Evolutionary conservation across 805 yeast species (phyloP), one percentile per base, ranked within the genome.

Genomic region (Pichia occidentalis): DNA sequence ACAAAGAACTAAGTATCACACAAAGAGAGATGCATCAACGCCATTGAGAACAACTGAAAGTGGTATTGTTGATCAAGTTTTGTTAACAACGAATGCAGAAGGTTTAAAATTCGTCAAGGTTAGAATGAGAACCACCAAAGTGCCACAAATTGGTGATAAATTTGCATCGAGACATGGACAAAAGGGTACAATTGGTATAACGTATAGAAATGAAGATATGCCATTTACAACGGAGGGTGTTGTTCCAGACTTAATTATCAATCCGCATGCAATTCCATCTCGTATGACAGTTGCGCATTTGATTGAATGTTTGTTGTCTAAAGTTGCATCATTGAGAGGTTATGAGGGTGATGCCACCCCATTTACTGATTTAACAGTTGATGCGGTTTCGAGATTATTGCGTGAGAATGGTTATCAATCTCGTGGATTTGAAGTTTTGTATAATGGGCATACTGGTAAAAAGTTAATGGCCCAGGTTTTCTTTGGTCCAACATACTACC

Each of bases 281-380:
- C 97, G 99, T 75, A 92, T 92, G 99, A 92, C 99, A 28, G 98
- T 92, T 44, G 99, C 98, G 34, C 97, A 92, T 71, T 81, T 92
- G 71, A 90, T 92, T 64, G 99, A 92, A 71, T 92, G 98, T 82
- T 70, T 92, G 61, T 70, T 92, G 53, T 83, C 95, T 35, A 92
- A 92, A 65, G 97, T 92, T 29, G 88, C 97, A 4, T 79, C 97
- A 2, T 70, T 92, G 52, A 80, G 95, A 33, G 98, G 97, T 56
- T 74, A 85, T 55, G 99, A 92, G 65, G 98, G 98, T 73, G 99
- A 92, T 64, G 98, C 99, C 6, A 87, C 97, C 6, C 99, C 99
- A 34, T 92, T 92, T 60, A 92, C 97, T 0, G 97, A 88, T 63
- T 95, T 92, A 44, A 92, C 98, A 2, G 97, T 95, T 24, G 98